Percentiles rank a stretch among this genome's conserved stretches.
Evolutionary conservation across 2,329 filamentous ascomycete genomes (phyloP).

Genomic region (Aspergillus uvarum): DNA sequence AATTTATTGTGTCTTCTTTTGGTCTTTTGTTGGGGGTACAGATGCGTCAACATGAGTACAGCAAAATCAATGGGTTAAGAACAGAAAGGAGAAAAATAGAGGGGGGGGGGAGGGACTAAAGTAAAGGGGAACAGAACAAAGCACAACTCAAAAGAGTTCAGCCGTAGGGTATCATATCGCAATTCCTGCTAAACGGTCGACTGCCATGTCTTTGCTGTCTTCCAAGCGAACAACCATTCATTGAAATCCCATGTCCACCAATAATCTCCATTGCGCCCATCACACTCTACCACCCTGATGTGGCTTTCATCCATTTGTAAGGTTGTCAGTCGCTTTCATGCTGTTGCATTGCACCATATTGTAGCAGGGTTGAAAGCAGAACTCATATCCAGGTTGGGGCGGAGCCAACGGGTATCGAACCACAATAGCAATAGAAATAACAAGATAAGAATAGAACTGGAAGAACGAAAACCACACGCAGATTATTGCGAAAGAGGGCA

Average conservation of each 20-base stretch:
- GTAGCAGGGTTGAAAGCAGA: not conserved
- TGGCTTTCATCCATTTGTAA: not conserved
- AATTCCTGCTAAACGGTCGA: constrained; percentile 44
- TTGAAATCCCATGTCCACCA: not conserved
- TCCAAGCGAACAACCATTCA: not conserved
- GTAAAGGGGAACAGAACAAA: constrained; percentile 5
- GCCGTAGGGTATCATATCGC: constrained; percentile 46
- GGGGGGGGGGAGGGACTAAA: no score
- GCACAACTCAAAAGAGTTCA: constrained; percentile 33
- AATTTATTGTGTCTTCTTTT: not conserved
- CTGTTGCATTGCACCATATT: not conserved
- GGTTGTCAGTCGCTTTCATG: not conserved
- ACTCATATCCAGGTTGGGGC: constrained; percentile 7
- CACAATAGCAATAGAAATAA: constrained; percentile 9
- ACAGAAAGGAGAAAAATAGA: not conserved
- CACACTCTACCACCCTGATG: not conserved
- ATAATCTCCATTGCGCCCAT: not conserved
- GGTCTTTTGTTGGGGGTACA: not conserved
- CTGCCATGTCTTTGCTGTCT: constrained; percentile 28
- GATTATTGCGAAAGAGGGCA: constrained; percentile 13
- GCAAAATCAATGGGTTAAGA: not conserved
- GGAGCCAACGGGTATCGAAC: constrained; percentile 4
- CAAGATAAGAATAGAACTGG: constrained; percentile 1
- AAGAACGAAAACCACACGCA: constrained; percentile 3
- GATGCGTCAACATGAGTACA: not conserved